Conservation (phyloP, 768 basidiomycete genomes). For the Naganishia vaughanmartiniae region DNA sequence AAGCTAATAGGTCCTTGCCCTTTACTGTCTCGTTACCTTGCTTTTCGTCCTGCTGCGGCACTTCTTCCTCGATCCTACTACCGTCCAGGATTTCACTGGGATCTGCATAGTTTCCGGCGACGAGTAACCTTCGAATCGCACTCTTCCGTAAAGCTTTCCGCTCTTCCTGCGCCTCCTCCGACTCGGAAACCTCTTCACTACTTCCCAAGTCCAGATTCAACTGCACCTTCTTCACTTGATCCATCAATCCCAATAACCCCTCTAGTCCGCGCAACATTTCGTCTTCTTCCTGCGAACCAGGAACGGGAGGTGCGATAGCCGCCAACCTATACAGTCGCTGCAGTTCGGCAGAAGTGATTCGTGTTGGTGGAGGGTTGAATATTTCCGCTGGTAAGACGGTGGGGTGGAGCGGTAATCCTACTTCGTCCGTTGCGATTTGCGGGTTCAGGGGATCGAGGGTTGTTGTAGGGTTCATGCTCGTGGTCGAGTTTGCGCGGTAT, state of each 20-base stretch:
- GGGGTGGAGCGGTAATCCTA: slow-evolving; percentile 23
- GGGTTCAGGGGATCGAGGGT: slow-evolving; percentile 28
- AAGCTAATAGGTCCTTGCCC: slow-evolving; percentile 24
- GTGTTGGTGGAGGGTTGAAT: slow-evolving; percentile 22
- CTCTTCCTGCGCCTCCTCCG: background rate
- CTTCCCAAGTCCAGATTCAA: slow-evolving; percentile 4
- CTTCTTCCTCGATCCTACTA: slow-evolving; percentile 11
- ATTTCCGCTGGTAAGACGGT: slow-evolving; percentile 13
- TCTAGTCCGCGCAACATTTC: slow-evolving; percentile 16
- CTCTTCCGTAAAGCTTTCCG: background rate
- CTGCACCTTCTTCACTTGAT: slow-evolving; percentile 29
- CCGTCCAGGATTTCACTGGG: slow-evolving; percentile 29
- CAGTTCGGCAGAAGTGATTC: slow-evolving; percentile 1
- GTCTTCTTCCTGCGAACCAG: slow-evolving; percentile 25
- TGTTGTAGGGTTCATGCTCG: background rate
- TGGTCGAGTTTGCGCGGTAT: background rate
- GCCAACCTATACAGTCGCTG: slow-evolving; percentile 24
- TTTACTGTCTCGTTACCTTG: slow-evolving; percentile 7
- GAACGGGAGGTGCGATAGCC: slow-evolving; percentile 26
- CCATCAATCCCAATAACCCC: slow-evolving; percentile 28
- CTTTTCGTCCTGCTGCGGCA: background rate
- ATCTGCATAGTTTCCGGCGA: slow-evolving; percentile 21
- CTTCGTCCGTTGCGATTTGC: background rate
- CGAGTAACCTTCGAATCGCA: slow-evolving; percentile 25
- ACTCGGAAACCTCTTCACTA: background rate